phyloP scores from a whole-genome alignment of 306 rosid genomes.

The Rosa multiflora region DNA sequence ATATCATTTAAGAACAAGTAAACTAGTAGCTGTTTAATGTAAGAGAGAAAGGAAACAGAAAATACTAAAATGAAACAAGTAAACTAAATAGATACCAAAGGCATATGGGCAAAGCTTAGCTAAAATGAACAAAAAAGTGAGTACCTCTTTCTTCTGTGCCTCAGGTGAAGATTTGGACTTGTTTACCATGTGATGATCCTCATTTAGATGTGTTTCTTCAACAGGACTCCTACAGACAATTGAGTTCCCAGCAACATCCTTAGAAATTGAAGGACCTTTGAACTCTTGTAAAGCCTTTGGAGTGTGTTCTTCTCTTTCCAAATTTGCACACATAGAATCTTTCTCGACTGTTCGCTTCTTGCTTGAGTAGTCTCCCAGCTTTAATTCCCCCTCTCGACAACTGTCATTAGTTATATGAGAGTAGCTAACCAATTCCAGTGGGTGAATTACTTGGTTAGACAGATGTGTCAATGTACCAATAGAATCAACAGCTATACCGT shows the following conservation, averaged over 20 bases:
- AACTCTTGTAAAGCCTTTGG: constrained; percentile 34
- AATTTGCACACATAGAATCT: constrained; percentile 26
- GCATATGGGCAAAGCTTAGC: not conserved
- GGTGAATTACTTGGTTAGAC: constrained; percentile 35
- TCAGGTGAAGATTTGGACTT: constrained; percentile 38
- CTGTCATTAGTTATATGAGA: constrained; percentile 26
- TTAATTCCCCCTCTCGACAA: constrained; percentile 28
- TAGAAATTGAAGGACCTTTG: constrained; percentile 33
- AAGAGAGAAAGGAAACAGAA: constrained; percentile 6
- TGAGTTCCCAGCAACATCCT: constrained; percentile 27
- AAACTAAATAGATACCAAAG: not conserved
- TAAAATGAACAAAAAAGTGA: constrained; percentile 14
- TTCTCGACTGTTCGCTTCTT: constrained; percentile 26
- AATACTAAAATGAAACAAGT: constrained; percentile 13
- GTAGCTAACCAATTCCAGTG: constrained; percentile 25
- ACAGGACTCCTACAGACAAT: constrained; percentile 15
- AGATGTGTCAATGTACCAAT: not conserved
- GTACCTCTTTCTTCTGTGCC: constrained; percentile 56
- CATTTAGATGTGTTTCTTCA: constrained; percentile 33
- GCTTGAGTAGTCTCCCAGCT: constrained; percentile 25
- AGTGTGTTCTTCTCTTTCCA: constrained; percentile 35
- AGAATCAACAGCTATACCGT: constrained; percentile 13
- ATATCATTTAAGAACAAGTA: not conserved
- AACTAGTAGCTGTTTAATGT: not conserved
- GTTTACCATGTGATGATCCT: constrained; percentile 31